These are phyloP conservation scores for Aureobasidium vineae DNA, from an alignment of 2,329 filamentous ascomycete species.

Conservation along the genomic window DNA sequence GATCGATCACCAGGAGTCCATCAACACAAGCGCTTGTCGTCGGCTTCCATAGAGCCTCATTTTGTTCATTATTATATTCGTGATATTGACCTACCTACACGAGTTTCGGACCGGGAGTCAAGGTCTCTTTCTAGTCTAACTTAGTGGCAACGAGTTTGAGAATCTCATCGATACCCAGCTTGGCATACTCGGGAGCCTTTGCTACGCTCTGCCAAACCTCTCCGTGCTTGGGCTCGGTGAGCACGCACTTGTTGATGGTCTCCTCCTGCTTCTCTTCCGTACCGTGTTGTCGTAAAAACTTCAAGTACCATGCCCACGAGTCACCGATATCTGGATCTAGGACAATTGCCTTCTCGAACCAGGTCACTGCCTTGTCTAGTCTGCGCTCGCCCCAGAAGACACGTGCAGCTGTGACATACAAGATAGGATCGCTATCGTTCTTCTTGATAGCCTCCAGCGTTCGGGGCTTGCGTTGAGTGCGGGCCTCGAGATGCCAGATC, in stretches of 20 bases:
- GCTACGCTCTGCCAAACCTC: slow-evolving; percentile 85
- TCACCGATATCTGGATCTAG: slow-evolving; percentile 85
- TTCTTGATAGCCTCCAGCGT: slow-evolving; percentile 95
- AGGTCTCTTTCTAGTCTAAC: slow-evolving; percentile 43
- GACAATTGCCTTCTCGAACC: slow-evolving; percentile 95
- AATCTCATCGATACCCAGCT: slow-evolving; percentile 73
- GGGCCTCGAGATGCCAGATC: slow-evolving; percentile 89
- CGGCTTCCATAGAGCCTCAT: slow-evolving; percentile 1
- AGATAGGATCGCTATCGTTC: slow-evolving; percentile 83
- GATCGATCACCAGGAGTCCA: not conserved
- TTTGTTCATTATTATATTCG: slow-evolving; percentile 12
- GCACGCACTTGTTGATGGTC: slow-evolving; percentile 73
- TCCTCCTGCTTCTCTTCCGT: slow-evolving; percentile 90
- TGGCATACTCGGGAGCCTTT: slow-evolving; percentile 81
- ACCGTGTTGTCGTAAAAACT: slow-evolving; percentile 87
- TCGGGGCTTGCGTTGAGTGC: slow-evolving; percentile 88
- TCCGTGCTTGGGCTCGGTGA: slow-evolving; percentile 86
- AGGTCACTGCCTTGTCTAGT: slow-evolving; percentile 89
- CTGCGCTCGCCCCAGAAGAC: slow-evolving; percentile 95
- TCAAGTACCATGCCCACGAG: slow-evolving; percentile 97
- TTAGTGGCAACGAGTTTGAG: slow-evolving; percentile 70
- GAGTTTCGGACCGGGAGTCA: not conserved
- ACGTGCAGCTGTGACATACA: slow-evolving; percentile 88
- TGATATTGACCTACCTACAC: slow-evolving; percentile 9
- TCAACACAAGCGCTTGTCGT: slow-evolving; percentile 16